A percentile compares a stretch with the other conserved stretches of the same genome.
phyloP scores from a whole-genome alignment of 2,329 filamentous ascomycete species.

The Calonectria hongkongensis region DNA sequence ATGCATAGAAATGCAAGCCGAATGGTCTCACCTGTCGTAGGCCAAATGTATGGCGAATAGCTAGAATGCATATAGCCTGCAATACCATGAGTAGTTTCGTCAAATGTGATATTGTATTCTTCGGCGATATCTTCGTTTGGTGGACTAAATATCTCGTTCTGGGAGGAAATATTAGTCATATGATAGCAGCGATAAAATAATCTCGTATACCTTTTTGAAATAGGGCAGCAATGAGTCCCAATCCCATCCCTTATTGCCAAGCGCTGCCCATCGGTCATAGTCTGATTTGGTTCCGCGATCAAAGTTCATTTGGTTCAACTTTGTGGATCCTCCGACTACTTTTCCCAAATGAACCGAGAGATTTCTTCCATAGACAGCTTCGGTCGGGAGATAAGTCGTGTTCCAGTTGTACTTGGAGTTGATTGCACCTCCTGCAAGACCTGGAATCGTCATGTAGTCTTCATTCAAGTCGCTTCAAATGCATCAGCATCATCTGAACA shows the following conservation, averaged over 20 bases:
- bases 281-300: constrained; percentile 61
- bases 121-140: constrained; percentile 37
- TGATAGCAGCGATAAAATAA: fast-evolving
- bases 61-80: constrained; percentile 45
- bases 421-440: constrained; percentile 48
- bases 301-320: constrained; percentile 64
- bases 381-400: constrained; percentile 39
- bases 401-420: constrained; percentile 54
- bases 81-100: constrained; percentile 42
- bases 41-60: constrained; percentile 51
- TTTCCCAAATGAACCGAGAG: constrained; percentile 52
- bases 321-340: constrained; percentile 64
- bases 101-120: constrained; percentile 45
- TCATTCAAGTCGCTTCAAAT: constrained; percentile 44
- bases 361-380: constrained; percentile 41
- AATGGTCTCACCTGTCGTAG: constrained; percentile 46
- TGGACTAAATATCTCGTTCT: constrained; percentile 48
- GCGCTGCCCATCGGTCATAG: constrained; percentile 66
- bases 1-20: too few relatives aligned
- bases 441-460: constrained; percentile 49
- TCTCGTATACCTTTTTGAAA: constrained; percentile 62
- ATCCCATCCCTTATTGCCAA: constrained; percentile 67
- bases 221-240: constrained; percentile 63
- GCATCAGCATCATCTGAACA: background rate
- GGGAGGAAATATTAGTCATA: background rate